Percentiles rank a stretch among this genome's conserved stretches.
phyloP scores from a whole-genome alignment of 495 filamentous ascomycete species.

The Venustampulla echinocandica region DNA sequence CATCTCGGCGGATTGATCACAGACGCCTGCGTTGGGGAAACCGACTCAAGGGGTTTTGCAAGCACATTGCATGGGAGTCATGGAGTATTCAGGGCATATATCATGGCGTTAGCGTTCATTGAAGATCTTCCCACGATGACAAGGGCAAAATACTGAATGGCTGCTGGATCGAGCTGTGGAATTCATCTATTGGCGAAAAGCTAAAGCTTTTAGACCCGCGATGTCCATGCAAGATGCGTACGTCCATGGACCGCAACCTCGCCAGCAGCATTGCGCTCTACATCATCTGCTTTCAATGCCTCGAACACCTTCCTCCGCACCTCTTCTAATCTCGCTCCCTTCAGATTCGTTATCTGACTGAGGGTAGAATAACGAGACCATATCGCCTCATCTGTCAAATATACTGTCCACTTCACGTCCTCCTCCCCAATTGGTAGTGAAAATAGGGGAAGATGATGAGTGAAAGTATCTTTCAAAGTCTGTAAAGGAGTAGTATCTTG shows the following conservation, averaged over 20 bases:
- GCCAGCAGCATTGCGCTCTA: constrained; percentile 40
- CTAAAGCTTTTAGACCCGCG: constrained; percentile 25
- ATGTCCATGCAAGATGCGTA: constrained; percentile 46
- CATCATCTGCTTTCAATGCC: constrained; percentile 26
- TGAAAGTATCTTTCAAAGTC: constrained; percentile 26
- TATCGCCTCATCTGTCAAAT: constrained; percentile 41
- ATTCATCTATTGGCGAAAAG: too few relatives aligned
- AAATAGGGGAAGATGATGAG: constrained; percentile 34
- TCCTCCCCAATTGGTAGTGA: constrained; percentile 40
- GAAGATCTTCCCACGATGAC: not conserved
- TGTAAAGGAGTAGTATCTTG: constrained; percentile 33
- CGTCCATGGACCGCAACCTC: constrained; percentile 47
- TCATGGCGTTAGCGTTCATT: constrained; percentile 1
- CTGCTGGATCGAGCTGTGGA: too few relatives aligned
- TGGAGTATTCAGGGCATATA: not conserved
- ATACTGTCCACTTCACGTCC: constrained; percentile 33
- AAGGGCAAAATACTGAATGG: not conserved
- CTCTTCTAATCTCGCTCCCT: constrained; percentile 40
- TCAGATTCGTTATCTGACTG: constrained; percentile 49
- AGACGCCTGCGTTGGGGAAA: too few relatives aligned
- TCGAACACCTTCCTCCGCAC: constrained; percentile 34
- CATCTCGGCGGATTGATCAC: constrained; percentile 64
- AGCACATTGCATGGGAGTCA: too few relatives aligned
- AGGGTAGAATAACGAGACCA: constrained; percentile 49
- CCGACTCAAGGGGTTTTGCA: too few relatives aligned